Evolutionary conservation across 139 green algal species (phyloP), one percentile per base, ranked within the genome.

Genomic region (Coelastrella sp.): DNA sequence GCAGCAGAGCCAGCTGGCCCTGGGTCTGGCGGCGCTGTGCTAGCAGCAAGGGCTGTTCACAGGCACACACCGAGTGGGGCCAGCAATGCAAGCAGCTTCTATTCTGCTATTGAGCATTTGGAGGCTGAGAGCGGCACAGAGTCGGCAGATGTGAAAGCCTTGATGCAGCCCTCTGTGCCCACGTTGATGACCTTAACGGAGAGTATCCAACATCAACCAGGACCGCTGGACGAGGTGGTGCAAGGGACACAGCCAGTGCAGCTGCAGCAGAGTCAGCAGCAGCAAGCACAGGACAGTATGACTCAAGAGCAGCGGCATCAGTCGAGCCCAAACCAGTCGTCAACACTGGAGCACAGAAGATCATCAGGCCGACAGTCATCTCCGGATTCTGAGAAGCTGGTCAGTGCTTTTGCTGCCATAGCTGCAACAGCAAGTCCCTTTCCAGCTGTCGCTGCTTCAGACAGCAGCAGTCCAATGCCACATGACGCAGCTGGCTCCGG

Each of bases 351-450:
- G 32, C 32, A 47, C 32, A 47, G 32, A 47, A 47, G 32, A 47
- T 47, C 32, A 64, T 59, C 77, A 23, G 77, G 7, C 7, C 13
- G 68, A 22, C 68, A 23, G 68, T 22, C 68, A 32, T 76, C 68
- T 8, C n/a, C 14, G 54, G 68, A 76, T 22, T n/a, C 68, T 32
- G 68, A 76, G 68, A 32, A 8, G 23, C 14, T 86, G 6, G 80
- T 86, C 80, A 86, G 80, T 19, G 80, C 80, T 6, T 86, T 86
- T 57, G n/a, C 80, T 47, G 58, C 80, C 59, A 86, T 86, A 20
- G 80, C 80, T 66, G 66, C 83, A 80, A 66, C 83, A 65, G 81
- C 60, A 47, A 73, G 4, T 64, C 59, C 79, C 14, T 86, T 47
- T 80, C 57, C 78, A 16, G 8, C 78, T 56, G 54, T 59, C 76